Base-by-base conservation (phyloP, 129 eudicot genomes). In the Arctium minus region DNA sequence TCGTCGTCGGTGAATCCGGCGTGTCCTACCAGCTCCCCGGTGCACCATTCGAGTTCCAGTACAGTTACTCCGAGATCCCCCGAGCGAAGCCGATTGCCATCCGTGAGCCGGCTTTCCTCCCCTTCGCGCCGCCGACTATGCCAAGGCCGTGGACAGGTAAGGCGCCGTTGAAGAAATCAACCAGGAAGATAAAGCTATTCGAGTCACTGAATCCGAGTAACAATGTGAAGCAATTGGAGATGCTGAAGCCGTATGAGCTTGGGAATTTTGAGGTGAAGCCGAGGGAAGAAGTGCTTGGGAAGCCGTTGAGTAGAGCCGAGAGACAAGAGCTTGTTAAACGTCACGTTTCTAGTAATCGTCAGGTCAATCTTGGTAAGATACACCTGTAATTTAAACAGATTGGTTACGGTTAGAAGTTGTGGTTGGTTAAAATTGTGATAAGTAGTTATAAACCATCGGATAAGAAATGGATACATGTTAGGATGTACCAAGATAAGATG, bases 101-200 rank as follows among this genome's bases (percentile, higher is more conserved):
- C 18, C 94, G 99, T 0, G 99, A 96, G 71, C 99, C 99, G 22
- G 97, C 99, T 2, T 96, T 96, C 70, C 83, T 96, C 76, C 99
- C 99, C 36, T 96, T 96, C 46, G 99, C 97, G 6, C 99, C 99
- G 22, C 97, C 97, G 6, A 84, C 89, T 50, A 96, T 96, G 99
- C 93, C 93, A 0, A 64, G 99, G 77, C 99, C 99, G 2, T 96
- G 99, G 99, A 96, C 99, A 5, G 99, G 99, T 35, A 96, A 93
- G 76, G 97, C 99, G 31, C 99, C 99, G 1, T 70, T 96, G 91
- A 93, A 91, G 82, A 89, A 93, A 83, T 29, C 88, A 5, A 80
- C 85, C 53, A 92, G 81, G 44, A 92, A 94, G 6, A 86, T 95
- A 8, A 88, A 88, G 76, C 89, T 95, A 65, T 91, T 92, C 73